Percentiles rank a stretch among this genome's conserved stretches.
These are phyloP conservation scores for Saturnispora besseyi DNA, from an alignment of 805 yeast species.

Conservation along the genomic window DNA sequence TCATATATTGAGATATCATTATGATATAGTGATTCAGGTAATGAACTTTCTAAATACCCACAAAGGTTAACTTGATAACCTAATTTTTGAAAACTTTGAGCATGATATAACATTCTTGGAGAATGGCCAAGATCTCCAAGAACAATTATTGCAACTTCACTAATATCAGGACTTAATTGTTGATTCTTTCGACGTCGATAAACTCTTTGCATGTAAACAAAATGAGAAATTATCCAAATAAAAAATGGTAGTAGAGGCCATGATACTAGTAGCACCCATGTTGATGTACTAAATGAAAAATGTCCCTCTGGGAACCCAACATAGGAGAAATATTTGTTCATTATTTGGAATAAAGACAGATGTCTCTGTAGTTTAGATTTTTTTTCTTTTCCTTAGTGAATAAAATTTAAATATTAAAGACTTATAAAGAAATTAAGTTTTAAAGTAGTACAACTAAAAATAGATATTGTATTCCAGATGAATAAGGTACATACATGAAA, in stretches of 20 bases:
- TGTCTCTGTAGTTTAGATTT: too few relatives aligned
- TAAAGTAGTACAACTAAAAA: too few relatives aligned
- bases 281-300: constrained; percentile 29
- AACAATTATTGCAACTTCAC: constrained; percentile 67
- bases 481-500: too few relatives aligned
- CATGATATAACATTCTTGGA: constrained; percentile 91
- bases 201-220: constrained; percentile 18
- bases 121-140: constrained; percentile 93
- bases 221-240: constrained; percentile 33
- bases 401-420: not conserved
- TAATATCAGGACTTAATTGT: constrained; percentile 22
- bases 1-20: constrained; percentile 40
- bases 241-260: constrained; percentile 41
- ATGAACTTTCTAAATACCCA: constrained; percentile 62
- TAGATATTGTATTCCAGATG: too few relatives aligned
- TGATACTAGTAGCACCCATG: constrained; percentile 35
- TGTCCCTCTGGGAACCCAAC: constrained; percentile 18
- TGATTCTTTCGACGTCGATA: constrained; percentile 11
- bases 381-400: not conserved
- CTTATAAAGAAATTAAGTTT: too few relatives aligned
- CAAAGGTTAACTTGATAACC: constrained; percentile 76
- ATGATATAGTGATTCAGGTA: constrained; percentile 43
- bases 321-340: constrained; percentile 18
- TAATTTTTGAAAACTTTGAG: constrained; percentile 56
- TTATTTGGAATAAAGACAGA: not conserved